Percentiles rank a stretch among this genome's conserved stretches.
These are phyloP conservation scores for Plenodomus lindquistii DNA, from an alignment of 2,329 filamentous ascomycete species.

Conservation along the genomic window DNA sequence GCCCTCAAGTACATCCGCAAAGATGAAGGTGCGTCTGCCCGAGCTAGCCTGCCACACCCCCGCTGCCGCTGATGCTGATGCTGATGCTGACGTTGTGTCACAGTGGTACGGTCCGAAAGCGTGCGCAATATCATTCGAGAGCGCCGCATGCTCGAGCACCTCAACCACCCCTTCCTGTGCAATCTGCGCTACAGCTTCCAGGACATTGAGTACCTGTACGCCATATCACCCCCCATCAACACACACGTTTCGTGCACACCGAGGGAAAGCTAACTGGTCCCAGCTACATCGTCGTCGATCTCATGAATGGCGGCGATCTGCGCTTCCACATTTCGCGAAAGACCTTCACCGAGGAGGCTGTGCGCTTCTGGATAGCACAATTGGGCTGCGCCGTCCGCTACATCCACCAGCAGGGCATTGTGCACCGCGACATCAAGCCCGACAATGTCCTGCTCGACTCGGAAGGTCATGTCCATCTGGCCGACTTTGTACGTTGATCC, in stretches of 20 bases:
- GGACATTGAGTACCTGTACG: constrained; percentile 97
- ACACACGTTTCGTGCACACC: not conserved
- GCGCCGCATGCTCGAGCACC: constrained; percentile 94
- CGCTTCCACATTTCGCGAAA: constrained; percentile 98
- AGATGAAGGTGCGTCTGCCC: constrained; percentile 77
- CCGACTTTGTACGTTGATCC: constrained; percentile 78
- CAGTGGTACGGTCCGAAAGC: constrained; percentile 95
- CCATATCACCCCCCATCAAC: constrained; percentile 5
- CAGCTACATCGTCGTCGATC: constrained; percentile 89
- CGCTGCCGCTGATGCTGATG: constrained; percentile 14
- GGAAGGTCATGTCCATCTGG: constrained; percentile 81
- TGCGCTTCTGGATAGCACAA: constrained; percentile 96
- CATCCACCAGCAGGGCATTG: constrained; percentile 49
- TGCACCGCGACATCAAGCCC: constrained; percentile 49
- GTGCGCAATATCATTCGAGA: constrained; percentile 98
- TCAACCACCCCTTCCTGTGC: constrained; percentile 97
- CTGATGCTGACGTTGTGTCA: constrained; percentile 35
- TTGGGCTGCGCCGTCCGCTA: constrained; percentile 81
- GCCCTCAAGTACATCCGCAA: constrained; percentile 98
- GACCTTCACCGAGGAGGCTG: constrained; percentile 95
- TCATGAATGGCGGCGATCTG: constrained; percentile 97
- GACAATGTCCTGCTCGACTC: constrained; percentile 49
- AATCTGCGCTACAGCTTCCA: constrained; percentile 99
- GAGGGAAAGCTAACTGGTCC: constrained; percentile 13
- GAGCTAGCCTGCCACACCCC: not conserved